phyloP scores from a whole-genome alignment of 169 alveolate species.

The Babesia sp. region DNA sequence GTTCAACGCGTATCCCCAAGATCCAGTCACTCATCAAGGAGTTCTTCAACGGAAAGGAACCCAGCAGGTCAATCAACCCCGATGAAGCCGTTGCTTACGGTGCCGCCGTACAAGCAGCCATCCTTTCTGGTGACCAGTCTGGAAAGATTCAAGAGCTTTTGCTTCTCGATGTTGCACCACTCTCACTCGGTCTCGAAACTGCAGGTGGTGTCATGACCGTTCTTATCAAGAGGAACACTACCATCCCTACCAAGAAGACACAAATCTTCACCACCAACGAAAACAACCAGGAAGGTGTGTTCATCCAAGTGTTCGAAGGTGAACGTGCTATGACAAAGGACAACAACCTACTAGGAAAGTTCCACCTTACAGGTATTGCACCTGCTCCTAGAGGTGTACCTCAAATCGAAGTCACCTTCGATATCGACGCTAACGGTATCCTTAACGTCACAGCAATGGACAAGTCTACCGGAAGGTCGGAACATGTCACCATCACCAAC shows the following conservation, averaged over 20 bases:
- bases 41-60: conserved; percentile 91
- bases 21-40: conserved; percentile 89
- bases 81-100: conserved; percentile 97
- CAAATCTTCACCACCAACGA: conserved; percentile 94
- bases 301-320: conserved; percentile 95
- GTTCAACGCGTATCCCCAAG: conserved; percentile 97
- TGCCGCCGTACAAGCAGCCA: conserved; percentile 94
- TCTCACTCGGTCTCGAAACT: conserved; percentile 91
- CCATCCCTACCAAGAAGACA: conserved; percentile 93
- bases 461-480: conserved; percentile 92
- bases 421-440: conserved; percentile 96
- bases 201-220: conserved; percentile 95
- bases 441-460: conserved; percentile 95
- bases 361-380: conserved; percentile 96
- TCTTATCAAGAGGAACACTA: conserved; percentile 90
- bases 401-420: conserved; percentile 96
- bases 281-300: conserved; percentile 95
- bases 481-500: conserved; percentile 94
- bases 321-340: conserved; percentile 96
- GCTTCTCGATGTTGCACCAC: conserved; percentile 92
- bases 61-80: conserved; percentile 90
- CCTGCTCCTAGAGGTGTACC: conserved; percentile 99
- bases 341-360: conserved; percentile 94
- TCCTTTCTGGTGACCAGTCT: conserved; percentile 88
- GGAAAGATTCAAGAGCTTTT: conserved; percentile 88